These are phyloP conservation scores for Ogataea nitratoaversa DNA, from an alignment of 805 yeast species.

Conservation along the genomic window DNA sequence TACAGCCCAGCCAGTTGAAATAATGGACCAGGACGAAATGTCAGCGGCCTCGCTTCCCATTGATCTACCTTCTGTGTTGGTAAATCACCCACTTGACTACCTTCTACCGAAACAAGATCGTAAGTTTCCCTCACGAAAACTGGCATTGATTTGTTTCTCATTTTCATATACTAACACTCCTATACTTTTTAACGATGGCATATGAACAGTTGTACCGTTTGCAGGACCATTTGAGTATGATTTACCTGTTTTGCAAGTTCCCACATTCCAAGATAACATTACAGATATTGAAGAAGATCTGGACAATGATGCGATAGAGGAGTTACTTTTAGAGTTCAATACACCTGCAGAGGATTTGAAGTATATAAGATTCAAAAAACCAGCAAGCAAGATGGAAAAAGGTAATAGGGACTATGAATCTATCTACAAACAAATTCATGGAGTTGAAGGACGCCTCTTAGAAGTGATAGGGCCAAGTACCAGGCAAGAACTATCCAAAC, in stretches of 20 bases:
- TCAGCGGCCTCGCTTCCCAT: slow-evolving; percentile 4
- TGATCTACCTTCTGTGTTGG: slow-evolving; percentile 20
- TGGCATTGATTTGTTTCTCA: neutral
- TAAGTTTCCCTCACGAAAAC: slow-evolving; percentile 20
- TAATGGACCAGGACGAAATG: neutral
- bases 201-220: slow-evolving; percentile 19
- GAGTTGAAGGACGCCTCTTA: slow-evolving; percentile 15
- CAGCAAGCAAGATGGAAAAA: slow-evolving; percentile 18
- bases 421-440: slow-evolving; percentile 2
- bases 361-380: slow-evolving; percentile 32
- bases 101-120: slow-evolving; percentile 38
- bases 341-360: slow-evolving; percentile 17
- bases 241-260: slow-evolving; percentile 7
- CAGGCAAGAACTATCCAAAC: slow-evolving; percentile 21
- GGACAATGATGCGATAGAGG: slow-evolving; percentile 24
- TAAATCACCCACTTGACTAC: slow-evolving; percentile 31
- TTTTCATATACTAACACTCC: neutral
- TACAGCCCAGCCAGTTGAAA: too few species aligned
- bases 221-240: slow-evolving; percentile 25
- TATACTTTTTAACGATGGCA: slow-evolving; percentile 2
- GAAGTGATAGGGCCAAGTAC: slow-evolving; percentile 8
- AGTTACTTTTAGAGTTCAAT: slow-evolving; percentile 16
- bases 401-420: neutral
- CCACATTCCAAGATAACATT: neutral
- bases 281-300: neutral